Evolutionary conservation across 2,329 filamentous ascomycete genomes (phyloP).

Genomic region (Parastagonospora avenae): DNA sequence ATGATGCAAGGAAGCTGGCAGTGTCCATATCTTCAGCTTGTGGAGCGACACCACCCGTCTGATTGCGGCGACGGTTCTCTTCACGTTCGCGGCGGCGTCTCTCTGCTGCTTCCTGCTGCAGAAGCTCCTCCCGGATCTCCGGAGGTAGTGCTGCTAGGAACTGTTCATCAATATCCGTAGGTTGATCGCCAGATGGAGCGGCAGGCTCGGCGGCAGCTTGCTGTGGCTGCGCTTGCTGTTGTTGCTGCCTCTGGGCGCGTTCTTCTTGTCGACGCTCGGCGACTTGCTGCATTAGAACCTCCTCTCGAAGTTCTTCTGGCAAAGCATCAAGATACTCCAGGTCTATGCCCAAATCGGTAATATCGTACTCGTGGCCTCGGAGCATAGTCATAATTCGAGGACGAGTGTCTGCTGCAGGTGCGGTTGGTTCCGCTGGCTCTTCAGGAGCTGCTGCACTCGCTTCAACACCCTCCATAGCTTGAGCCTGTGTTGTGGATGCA

Average conservation of each 20-base stretch:
- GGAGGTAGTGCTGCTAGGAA: constrained; percentile 92
- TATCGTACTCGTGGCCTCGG: constrained; percentile 84
- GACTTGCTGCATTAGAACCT: constrained; percentile 91
- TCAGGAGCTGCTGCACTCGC: constrained; percentile 23
- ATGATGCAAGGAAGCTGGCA: constrained; percentile 87
- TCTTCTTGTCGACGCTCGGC: constrained; percentile 69
- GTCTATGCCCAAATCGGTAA: constrained; percentile 93
- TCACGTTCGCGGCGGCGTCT: constrained; percentile 87
- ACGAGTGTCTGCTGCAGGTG: constrained; percentile 41
- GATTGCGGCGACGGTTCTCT: constrained; percentile 71
- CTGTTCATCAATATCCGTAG: constrained; percentile 85
- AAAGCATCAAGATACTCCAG: constrained; percentile 93
- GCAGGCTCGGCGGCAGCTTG: constrained; percentile 8
- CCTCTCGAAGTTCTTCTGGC: constrained; percentile 94
- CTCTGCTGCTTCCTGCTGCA: constrained; percentile 88
- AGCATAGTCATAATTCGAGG: constrained; percentile 79
- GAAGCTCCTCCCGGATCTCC: constrained; percentile 86
- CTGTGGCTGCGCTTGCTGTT: constrained; percentile 49
- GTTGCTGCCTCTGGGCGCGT: constrained; percentile 52
- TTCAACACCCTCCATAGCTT: constrained; percentile 8
- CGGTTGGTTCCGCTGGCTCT: constrained; percentile 26
- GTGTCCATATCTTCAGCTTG: constrained; percentile 79
- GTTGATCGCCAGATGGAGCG: constrained; percentile 67
- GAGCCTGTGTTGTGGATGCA: constrained; percentile 24
- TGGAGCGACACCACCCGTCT: constrained; percentile 52